A percentile compares a stretch with the other conserved stretches of the same genome.
Conservation (phyloP, 1,284 basidiomycete species). For the Ceratobasidium sp. region DNA sequence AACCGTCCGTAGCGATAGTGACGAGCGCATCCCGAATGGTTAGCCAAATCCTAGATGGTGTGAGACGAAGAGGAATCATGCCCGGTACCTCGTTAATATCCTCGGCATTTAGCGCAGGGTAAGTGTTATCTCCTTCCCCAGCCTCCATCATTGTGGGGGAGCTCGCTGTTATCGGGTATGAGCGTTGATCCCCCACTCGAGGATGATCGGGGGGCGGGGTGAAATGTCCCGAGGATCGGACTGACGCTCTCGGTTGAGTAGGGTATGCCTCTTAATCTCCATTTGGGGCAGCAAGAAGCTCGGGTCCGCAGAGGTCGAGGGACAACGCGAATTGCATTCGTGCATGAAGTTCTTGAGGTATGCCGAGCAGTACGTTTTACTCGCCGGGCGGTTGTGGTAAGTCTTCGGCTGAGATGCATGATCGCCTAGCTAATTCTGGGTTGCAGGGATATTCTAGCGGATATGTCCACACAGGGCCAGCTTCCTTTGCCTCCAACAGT, state of each 20-base stretch:
- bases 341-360: slow-evolving; percentile 37
- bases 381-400: slow-evolving; percentile 26
- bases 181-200: neutral
- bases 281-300: slow-evolving; percentile 37
- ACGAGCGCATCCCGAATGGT: slow-evolving; percentile 18
- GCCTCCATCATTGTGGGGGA: neutral
- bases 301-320: slow-evolving; percentile 23
- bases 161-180: neutral
- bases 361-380: slow-evolving; percentile 6
- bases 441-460: slow-evolving; percentile 28
- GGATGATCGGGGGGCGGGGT: neutral
- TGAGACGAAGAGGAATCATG: slow-evolving; percentile 26
- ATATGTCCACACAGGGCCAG: slow-evolving; percentile 28
- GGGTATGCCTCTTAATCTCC: slow-evolving; percentile 27
- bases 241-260: slow-evolving; percentile 9
- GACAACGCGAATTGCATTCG: slow-evolving; percentile 26
- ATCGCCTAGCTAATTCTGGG: neutral
- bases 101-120: slow-evolving; percentile 33
- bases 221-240: neutral
- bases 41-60: slow-evolving; percentile 18
- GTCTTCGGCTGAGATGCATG: neutral
- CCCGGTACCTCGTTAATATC: slow-evolving; percentile 14
- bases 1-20: slow-evolving; percentile 26
- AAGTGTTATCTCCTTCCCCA: neutral
- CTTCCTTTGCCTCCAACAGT: slow-evolving; percentile 18